Conservation (phyloP, 2,329 filamentous ascomycete species). For the Acephala macrosclerotiorum region DNA sequence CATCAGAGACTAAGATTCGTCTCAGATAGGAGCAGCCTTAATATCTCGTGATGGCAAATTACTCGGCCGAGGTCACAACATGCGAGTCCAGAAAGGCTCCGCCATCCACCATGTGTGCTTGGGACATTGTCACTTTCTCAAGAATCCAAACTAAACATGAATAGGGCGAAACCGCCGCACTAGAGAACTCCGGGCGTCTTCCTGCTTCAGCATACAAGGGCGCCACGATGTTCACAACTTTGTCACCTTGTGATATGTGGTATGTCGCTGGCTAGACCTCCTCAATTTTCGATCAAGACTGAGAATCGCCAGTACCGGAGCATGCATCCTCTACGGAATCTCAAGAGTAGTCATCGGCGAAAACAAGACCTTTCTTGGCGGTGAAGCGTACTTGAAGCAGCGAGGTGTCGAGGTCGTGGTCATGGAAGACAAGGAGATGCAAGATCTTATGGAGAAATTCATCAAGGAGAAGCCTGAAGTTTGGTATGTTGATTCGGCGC, state of each 20-base stretch:
- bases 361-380: slow-evolving; percentile 77
- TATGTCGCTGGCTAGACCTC: slow-evolving; percentile 17
- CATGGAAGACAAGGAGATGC: slow-evolving; percentile 69
- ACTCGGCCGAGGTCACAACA: slow-evolving; percentile 76
- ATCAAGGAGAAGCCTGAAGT: slow-evolving; percentile 75
- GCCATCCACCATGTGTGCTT: slow-evolving; percentile 72
- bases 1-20: slow-evolving; percentile 8
- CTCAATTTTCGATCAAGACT: background rate
- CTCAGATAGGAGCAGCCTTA: slow-evolving; percentile 61
- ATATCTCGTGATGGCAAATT: slow-evolving; percentile 74
- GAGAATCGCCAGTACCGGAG: slow-evolving; percentile 61
- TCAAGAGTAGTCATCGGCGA: slow-evolving; percentile 78
- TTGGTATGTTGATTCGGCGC: slow-evolving; percentile 57
- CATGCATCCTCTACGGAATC: slow-evolving; percentile 79
- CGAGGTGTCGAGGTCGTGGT: slow-evolving; percentile 78
- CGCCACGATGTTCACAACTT: slow-evolving; percentile 83
- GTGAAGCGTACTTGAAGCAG: slow-evolving; percentile 72
- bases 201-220: slow-evolving; percentile 73
- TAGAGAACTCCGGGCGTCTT: slow-evolving; percentile 76
- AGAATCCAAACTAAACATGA: background rate
- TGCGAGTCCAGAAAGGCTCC: slow-evolving; percentile 76
- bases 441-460: slow-evolving; percentile 74
- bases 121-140: background rate
- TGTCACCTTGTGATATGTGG: slow-evolving; percentile 82
- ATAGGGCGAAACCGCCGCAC: slow-evolving; percentile 78